Conservation (phyloP, 768 basidiomycete genomes). For the Ramaria rubella region DNA sequence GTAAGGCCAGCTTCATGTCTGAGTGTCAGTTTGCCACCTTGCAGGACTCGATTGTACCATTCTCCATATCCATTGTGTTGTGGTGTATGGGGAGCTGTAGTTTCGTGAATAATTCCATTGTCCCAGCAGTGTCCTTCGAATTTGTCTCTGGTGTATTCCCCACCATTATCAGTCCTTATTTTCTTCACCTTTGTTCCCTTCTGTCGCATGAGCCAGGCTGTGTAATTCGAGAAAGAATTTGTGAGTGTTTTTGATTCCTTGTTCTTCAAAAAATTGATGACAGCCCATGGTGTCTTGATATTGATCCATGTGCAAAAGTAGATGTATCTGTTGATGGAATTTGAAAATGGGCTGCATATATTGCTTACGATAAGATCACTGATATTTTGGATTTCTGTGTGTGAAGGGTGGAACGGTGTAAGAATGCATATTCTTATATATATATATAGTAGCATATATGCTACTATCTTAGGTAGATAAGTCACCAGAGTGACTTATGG, state of each 20-base stretch:
- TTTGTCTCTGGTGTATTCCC: slow-evolving; percentile 13
- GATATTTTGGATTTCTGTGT: neutral
- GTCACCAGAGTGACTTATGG: too few relatives aligned
- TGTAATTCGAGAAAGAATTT: neutral
- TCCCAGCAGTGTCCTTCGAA: slow-evolving; percentile 18
- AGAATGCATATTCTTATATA: too few relatives aligned
- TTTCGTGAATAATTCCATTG: slow-evolving; percentile 27
- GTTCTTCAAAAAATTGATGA: neutral
- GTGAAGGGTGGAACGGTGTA: too few relatives aligned
- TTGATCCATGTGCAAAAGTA: neutral
- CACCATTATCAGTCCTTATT: neutral
- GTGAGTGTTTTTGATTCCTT: neutral
- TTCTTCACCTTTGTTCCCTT: neutral
- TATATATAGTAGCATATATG: too few relatives aligned
- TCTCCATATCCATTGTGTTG: slow-evolving; percentile 29
- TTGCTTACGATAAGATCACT: neutral
- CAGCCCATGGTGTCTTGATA: neutral
- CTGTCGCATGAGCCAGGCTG: neutral
- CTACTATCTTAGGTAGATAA: too few relatives aligned
- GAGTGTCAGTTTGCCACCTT: neutral
- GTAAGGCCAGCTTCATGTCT: neutral
- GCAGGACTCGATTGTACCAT: neutral
- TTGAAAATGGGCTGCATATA: neutral
- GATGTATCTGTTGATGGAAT: neutral
- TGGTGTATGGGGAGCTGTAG: slow-evolving; percentile 30